Conservation (phyloP, 1,284 basidiomycete species). For the Leucoagaricus sp. region DNA sequence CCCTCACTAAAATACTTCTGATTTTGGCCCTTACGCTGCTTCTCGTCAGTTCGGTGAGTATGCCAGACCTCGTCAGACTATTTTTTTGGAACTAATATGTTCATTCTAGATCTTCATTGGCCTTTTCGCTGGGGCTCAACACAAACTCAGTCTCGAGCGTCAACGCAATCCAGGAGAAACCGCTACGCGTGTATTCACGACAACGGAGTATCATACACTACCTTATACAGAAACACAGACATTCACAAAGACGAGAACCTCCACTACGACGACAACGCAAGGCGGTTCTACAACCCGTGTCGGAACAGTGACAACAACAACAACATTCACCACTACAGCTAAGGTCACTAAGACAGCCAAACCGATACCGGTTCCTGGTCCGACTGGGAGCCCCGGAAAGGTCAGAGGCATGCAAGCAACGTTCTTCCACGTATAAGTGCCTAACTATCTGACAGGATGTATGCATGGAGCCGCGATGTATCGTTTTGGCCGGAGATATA, state of each 20-base stretch:
- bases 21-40: conserved; percentile 76
- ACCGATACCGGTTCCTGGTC: conserved; percentile 37
- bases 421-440: too few species aligned
- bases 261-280: conserved; percentile 32
- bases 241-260: conserved; percentile 32
- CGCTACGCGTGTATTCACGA: conserved; percentile 4
- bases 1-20: conserved; percentile 84
- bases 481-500: conserved; percentile 82
- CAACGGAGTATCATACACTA: conserved; percentile 14
- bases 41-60: conserved; percentile 67
- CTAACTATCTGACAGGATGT: conserved; percentile 49
- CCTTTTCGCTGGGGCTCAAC: conserved; percentile 86
- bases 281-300: conserved; percentile 30
- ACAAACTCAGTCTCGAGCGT: conserved; percentile 63
- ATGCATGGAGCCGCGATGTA: conserved; percentile 83
- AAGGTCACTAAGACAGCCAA: conserved; percentile 23
- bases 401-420: too few species aligned
- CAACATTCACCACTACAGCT: conserved; percentile 37
- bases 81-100: neutral
- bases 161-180: conserved; percentile 10
- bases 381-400: conserved; percentile 51
- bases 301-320: conserved; percentile 30
- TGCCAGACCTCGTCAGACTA: neutral
- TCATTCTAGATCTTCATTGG: conserved; percentile 74
- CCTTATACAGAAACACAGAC: conserved; percentile 19